Base-by-base conservation (phyloP, 306 rosid species). In the Trifolium dubium region DNA sequence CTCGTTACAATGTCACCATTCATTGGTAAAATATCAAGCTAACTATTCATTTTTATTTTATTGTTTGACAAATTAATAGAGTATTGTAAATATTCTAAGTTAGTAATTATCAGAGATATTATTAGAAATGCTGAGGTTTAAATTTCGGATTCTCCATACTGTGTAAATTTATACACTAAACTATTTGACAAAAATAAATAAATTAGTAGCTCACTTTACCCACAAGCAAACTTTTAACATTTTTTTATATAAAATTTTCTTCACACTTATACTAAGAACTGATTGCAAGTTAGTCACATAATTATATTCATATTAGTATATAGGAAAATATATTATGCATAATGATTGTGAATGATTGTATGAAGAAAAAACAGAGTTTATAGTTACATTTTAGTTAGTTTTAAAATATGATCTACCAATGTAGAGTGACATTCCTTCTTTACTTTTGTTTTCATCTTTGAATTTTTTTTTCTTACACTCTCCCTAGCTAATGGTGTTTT, bases 1-100 rank as follows among this genome's bases (percentile, higher is more conserved):
- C 97, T 85, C 89, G 69, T 54, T 89, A 94, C 81, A 94, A 94
- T 65, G 80, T 89, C 4, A 94, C 97, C 71, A 91, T 94, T 69
- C 98, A 94, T 61, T 91, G 98, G 98, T 92, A 86, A 35, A 15
- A 44, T 62, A 67, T 51, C 9, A 47, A 34, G 28, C 69, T 54
- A 63, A 4, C 31, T 14, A 31, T 56, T 70, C 47, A 47, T 54
- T 60, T 14, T 14, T 0, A 5, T 34, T 31, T 59, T 29, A 3
- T 58, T 14, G 5, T 23, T 55, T 2, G n/a, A 5, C 41, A 59
- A 30, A 60, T 60, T 35, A 23, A 23, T 23, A 23, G 0, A 23
- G 23, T 23, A 0, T 23, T 1, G 0, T 23, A 23, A 23, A 23
- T 23, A 23, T 23, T 0, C 23, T 23, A 0, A 23, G 23, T 23